Evolutionary conservation across 2,329 filamentous ascomycete species (phyloP).

Genomic region (Colletotrichum eleusines): DNA sequence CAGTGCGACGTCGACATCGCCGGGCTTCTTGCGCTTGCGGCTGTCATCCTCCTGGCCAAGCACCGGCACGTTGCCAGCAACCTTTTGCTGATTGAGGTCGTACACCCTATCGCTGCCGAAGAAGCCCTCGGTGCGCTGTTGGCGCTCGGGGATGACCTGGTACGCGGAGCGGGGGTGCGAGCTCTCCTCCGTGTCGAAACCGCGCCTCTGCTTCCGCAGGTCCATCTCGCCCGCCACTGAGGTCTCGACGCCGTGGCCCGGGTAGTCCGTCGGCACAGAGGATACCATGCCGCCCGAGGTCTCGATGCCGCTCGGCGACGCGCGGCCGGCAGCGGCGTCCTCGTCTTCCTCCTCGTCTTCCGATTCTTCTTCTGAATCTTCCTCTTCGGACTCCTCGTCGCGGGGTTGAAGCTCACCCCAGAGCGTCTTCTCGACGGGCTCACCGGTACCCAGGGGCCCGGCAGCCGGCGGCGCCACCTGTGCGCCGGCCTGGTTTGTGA

Average conservation of each 20-base stretch:
- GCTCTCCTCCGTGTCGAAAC: slow-evolving; percentile 87
- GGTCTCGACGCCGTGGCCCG: slow-evolving; percentile 75
- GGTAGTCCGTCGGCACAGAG: slow-evolving; percentile 83
- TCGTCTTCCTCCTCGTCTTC: slow-evolving; percentile 75
- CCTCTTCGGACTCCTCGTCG: slow-evolving; percentile 80
- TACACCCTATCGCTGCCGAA: slow-evolving; percentile 96
- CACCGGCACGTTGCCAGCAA: slow-evolving; percentile 68
- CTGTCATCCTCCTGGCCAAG: slow-evolving; percentile 83
- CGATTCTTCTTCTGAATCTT: slow-evolving; percentile 78
- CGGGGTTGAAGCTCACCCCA: slow-evolving; percentile 93
- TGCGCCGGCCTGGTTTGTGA: slow-evolving; percentile 63
- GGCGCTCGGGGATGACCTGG: slow-evolving; percentile 89
- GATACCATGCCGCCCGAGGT: slow-evolving; percentile 86
- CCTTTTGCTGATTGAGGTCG: slow-evolving; percentile 75
- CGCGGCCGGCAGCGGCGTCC: slow-evolving; percentile 73
- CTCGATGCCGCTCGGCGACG: slow-evolving; percentile 82
- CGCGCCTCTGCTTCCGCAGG: slow-evolving; percentile 86
- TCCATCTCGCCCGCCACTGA: slow-evolving; percentile 90
- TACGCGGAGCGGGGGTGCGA: slow-evolving; percentile 83
- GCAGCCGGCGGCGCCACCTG: slow-evolving; percentile 49
- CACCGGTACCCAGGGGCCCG: slow-evolving; percentile 64
- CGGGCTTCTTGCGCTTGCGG: slow-evolving; percentile 93
- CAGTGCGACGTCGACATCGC: slow-evolving; percentile 92
- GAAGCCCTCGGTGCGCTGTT: slow-evolving; percentile 89
- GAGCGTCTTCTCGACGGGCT: slow-evolving; percentile 85